Percentiles rank a stretch among this genome's conserved stretches.
These are phyloP conservation scores for Leptographium flavum DNA, from an alignment of 2,329 filamentous ascomycete species.

Conservation along the genomic window DNA sequence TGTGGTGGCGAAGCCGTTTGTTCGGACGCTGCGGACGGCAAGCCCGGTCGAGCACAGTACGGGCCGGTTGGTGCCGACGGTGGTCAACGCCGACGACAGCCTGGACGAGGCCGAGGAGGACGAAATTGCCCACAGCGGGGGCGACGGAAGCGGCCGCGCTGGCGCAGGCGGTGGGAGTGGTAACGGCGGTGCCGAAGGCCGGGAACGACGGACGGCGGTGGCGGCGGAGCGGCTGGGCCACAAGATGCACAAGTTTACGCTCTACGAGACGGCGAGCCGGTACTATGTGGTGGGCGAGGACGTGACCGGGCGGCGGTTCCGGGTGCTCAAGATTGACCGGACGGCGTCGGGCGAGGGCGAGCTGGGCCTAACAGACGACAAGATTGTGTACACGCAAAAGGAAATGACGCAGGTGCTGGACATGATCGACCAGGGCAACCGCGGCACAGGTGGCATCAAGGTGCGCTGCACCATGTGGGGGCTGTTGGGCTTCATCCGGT, in stretches of 20 bases:
- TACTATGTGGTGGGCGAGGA: slow-evolving; percentile 95
- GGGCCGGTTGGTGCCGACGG: slow-evolving; percentile 13
- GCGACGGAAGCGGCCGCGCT: slow-evolving; percentile 14
- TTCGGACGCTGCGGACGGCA: slow-evolving; percentile 37
- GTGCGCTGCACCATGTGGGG: slow-evolving; percentile 88
- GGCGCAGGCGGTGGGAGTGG: slow-evolving; percentile 2
- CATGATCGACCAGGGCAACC: slow-evolving; percentile 91
- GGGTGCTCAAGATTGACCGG: slow-evolving; percentile 88
- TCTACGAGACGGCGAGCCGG: slow-evolving; percentile 86
- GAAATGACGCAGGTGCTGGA: slow-evolving; percentile 91
- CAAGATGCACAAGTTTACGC: slow-evolving; percentile 90
- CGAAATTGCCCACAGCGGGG: slow-evolving; percentile 12
- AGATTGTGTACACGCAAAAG: slow-evolving; percentile 81
- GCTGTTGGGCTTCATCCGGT: slow-evolving; percentile 84
- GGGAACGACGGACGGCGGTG: slow-evolving; percentile 1
- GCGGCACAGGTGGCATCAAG: slow-evolving; percentile 75
- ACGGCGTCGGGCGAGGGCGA: slow-evolving; percentile 68
- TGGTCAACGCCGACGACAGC: slow-evolving; percentile 9
- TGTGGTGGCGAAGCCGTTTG: slow-evolving; percentile 41
- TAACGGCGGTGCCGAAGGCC: neutral
- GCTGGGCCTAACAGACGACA: slow-evolving; percentile 79
- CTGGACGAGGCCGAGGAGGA: slow-evolving; percentile 17
- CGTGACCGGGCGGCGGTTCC: slow-evolving; percentile 73
- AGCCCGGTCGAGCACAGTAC: slow-evolving; percentile 31
- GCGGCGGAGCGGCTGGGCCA: slow-evolving; percentile 26